A percentile compares a stretch with the other conserved stretches of the same genome.
Evolutionary conservation across 78 protist genomes (phyloP).

Genomic region (Tieghemostelium lacteum): DNA sequence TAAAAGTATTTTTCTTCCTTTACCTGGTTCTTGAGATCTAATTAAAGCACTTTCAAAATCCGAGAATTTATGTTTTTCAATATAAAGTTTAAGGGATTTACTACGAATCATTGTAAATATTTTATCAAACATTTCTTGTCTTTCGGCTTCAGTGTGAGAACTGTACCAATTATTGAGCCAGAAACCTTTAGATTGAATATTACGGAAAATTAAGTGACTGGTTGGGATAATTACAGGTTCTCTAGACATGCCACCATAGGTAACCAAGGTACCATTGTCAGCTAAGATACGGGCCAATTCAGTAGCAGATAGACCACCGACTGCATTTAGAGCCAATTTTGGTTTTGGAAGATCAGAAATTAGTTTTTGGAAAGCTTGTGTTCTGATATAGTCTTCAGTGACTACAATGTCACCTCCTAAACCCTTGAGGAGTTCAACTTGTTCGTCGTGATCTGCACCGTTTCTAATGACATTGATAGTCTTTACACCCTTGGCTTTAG

Average conservation of each 20-base stretch:
- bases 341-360: conserved; percentile 78
- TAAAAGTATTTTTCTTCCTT: no score
- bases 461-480: conserved; percentile 87
- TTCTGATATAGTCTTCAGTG: conserved; percentile 66
- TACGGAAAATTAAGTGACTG: conserved; percentile 72
- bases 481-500: conserved; percentile 75
- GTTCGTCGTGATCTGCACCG: conserved; percentile 66
- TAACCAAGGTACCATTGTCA: conserved; percentile 85
- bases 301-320: conserved; percentile 88
- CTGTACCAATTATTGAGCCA: conserved; percentile 54
- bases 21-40: conserved; percentile 55
- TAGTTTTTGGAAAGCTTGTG: conserved; percentile 34
- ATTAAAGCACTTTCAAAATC: conserved; percentile 51
- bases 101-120: conserved; percentile 54
- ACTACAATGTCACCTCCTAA: conserved; percentile 91
- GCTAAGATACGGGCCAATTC: conserved; percentile 81
- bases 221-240: conserved; percentile 85
- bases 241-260: conserved; percentile 92
- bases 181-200: conserved; percentile 79
- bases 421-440: conserved; percentile 43
- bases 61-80: conserved; percentile 76
- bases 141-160: conserved; percentile 26
- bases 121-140: conserved; percentile 62
- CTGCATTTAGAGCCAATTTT: conserved; percentile 86
- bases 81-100: conserved; percentile 41